These are phyloP conservation scores for Ampelocalamus luodianensis DNA, from an alignment of 176 grass and related monocot species.

Conservation along the genomic window DNA sequence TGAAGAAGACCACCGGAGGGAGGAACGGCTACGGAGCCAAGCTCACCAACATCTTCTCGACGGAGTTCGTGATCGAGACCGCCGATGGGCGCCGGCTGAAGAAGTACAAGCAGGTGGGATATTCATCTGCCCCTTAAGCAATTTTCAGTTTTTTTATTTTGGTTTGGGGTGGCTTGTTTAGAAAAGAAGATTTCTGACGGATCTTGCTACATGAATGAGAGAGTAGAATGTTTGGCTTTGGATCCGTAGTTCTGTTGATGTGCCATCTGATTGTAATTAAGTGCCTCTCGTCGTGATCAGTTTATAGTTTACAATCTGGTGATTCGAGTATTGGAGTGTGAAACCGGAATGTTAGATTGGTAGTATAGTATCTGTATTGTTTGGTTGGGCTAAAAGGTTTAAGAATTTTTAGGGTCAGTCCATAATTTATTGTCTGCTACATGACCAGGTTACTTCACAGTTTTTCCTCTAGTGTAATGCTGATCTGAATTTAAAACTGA, in stretches of 20 bases:
- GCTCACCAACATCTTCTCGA: slow-evolving; percentile 96
- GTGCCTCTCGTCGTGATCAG: not conserved
- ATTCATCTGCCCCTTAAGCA: not conserved
- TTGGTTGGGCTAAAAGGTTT: not conserved
- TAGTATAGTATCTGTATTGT: not conserved
- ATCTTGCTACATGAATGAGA: not conserved
- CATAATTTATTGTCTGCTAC: not conserved
- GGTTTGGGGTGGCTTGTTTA: not conserved
- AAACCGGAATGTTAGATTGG: not conserved
- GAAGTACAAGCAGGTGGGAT: slow-evolving; percentile 83
- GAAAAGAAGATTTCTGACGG: not conserved
- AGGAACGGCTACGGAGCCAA: slow-evolving; percentile 96
- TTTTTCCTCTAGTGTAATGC: not conserved
- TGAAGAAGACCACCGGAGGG: slow-evolving; percentile 91
- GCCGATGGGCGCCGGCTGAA: slow-evolving; percentile 66
- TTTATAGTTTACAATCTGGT: slow-evolving; percentile 1
- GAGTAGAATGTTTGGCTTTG: not conserved
- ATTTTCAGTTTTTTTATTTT: not conserved
- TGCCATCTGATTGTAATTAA: not conserved
- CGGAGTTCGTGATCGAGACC: slow-evolving; percentile 89
- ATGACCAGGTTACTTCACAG: not conserved
- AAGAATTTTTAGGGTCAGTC: not conserved
- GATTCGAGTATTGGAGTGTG: not conserved
- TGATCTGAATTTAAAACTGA: not conserved
- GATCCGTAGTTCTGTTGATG: not conserved